Percentiles rank a stretch among this genome's conserved stretches.
These are phyloP conservation scores for Paraconiothyrium brasiliense DNA, from an alignment of 2,329 filamentous ascomycete species.

Conservation along the genomic window DNA sequence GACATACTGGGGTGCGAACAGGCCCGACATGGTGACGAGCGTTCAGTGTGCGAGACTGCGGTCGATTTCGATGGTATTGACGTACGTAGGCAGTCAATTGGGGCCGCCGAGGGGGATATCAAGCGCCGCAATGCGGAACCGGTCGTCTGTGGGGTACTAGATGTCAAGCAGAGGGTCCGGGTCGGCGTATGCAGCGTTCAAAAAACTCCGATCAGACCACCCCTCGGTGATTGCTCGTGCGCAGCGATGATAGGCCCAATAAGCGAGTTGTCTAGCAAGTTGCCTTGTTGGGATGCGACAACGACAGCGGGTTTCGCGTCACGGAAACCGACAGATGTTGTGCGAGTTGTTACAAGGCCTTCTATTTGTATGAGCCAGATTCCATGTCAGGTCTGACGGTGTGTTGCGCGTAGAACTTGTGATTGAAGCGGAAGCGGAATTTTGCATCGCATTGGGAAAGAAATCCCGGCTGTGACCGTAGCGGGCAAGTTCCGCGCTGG, in stretches of 20 bases:
- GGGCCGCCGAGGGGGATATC: constrained; percentile 11
- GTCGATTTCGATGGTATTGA: not conserved
- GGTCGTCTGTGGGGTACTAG: constrained; percentile 19
- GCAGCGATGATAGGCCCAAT: not conserved
- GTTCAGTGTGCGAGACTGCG: constrained; percentile 3
- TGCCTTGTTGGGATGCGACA: constrained; percentile 2
- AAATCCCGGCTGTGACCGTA: constrained; percentile 22
- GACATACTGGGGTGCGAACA: constrained; percentile 69
- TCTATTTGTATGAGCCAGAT: not conserved
- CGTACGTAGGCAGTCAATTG: constrained; percentile 11
- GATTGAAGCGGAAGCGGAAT: constrained; percentile 21
- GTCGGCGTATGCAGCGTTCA: constrained; percentile 23
- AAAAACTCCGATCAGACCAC: constrained; percentile 29
- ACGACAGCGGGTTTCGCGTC: not conserved
- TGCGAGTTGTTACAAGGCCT: not conserved
- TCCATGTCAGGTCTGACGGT: not conserved
- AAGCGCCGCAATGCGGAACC: constrained; percentile 8
- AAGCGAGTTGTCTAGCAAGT: constrained; percentile 6
- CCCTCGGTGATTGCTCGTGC: not conserved
- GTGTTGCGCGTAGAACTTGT: not conserved
- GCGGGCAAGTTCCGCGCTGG: constrained; percentile 8
- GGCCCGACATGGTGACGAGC: constrained; percentile 27
- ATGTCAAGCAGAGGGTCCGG: constrained; percentile 7
- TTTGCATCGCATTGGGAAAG: constrained; percentile 30
- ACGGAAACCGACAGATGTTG: not conserved